Evolutionary conservation across 495 filamentous ascomycete species (phyloP).

Genomic region (Copromyces sp.): DNA sequence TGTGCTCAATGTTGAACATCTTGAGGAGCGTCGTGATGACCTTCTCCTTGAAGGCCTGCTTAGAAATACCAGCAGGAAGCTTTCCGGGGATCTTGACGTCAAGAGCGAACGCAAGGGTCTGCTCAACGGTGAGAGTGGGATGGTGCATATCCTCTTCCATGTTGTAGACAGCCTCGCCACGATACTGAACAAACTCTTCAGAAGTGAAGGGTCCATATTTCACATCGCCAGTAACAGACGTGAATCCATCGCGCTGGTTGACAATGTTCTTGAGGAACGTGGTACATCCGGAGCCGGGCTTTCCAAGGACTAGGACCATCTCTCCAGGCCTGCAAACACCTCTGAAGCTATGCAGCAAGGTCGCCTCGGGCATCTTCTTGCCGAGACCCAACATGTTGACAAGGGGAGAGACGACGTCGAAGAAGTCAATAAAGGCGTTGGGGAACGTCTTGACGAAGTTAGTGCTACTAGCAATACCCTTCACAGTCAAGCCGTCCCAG

Average conservation of each 20-base stretch:
- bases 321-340: constrained; percentile 63
- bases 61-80: constrained; percentile 53
- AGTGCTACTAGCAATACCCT: constrained; percentile 63
- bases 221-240: constrained; percentile 65
- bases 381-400: constrained; percentile 48
- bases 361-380: constrained; percentile 53
- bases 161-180: constrained; percentile 80
- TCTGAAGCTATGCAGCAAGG: constrained; percentile 46
- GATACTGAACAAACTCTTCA: constrained; percentile 51
- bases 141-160: constrained; percentile 76
- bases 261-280: constrained; percentile 79
- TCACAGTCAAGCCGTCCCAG: constrained; percentile 70
- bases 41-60: constrained; percentile 58
- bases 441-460: constrained; percentile 79
- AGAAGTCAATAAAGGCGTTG: constrained; percentile 66
- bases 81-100: constrained; percentile 71
- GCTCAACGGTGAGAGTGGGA: constrained; percentile 70
- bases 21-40: constrained; percentile 62
- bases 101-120: constrained; percentile 76
- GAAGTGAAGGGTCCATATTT: constrained; percentile 62
- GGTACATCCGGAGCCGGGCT: constrained; percentile 79
- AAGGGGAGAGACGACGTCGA: constrained; percentile 55
- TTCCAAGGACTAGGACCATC: constrained; percentile 82
- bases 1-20: constrained; percentile 86
- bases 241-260: constrained; percentile 74